Evolutionary conservation across 1,284 basidiomycete genomes (phyloP), one percentile per base, ranked within the genome.

Genomic region (Vanrija humicola): DNA sequence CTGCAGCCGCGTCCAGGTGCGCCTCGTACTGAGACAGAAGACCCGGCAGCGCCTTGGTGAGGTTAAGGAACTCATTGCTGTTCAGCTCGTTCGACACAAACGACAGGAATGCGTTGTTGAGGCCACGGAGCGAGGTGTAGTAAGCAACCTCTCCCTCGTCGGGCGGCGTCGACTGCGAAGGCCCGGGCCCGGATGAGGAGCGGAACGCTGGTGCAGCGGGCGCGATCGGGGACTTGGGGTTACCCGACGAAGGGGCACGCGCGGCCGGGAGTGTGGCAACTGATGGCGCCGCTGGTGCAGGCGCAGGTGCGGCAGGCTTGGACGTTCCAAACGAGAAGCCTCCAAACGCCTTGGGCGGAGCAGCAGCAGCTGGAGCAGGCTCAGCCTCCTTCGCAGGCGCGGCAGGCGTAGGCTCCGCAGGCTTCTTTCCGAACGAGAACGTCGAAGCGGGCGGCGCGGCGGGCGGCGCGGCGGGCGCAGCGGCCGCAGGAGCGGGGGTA

Each of bases 41-140:
- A 14, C 45, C 46, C 0, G 68, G 66, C 25, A 77, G 46, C 5
- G 64, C 64, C 9, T 75, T 73, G 5, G 81, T 78, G 4, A 91
- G 74, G 64, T 94, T 85, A n/a, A 79, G 70, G 71, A 92, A 92
- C 1, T 88, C 85, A 71, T 94, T 89, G 9, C 81, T 76, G 28
- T 88, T 84, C 19, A 90, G 74, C 5, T 83, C 81, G 50, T 82
- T 81, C 14, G 82, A 80, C 46, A 91, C 75, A 29, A 84, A 82
- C 5, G 82, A 78, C 29, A 88, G 67, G 64, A 92, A 79, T 0
- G 88, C 87, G 19, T 83, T 74, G 68, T 94, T 94, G 45, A 94
- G 80, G 12, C 90, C 90, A 18, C 90, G 85, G 18, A 94, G 79
- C 7, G 84, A 83, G 39, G 80, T 84, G 75, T 84, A 90, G 73